Conservation (phyloP, 2,329 filamentous ascomycete species). For the Coniochaeta ligniaria region DNA sequence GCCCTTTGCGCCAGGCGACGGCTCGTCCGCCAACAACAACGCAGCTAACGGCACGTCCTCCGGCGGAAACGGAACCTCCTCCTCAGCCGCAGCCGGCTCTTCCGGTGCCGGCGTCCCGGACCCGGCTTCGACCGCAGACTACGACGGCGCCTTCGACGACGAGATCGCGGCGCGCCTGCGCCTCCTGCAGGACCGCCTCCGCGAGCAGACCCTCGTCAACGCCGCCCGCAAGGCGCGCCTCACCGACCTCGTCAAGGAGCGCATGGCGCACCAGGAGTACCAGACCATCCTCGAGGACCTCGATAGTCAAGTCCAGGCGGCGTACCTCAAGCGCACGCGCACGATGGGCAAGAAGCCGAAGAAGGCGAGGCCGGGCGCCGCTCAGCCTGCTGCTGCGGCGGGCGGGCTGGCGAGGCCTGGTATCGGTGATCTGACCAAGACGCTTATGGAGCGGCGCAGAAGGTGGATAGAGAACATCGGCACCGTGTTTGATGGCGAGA, state of each 20-base stretch:
- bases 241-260: constrained; percentile 79
- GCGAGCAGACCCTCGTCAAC: constrained; percentile 79
- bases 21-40: constrained; percentile 7
- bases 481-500: constrained; percentile 81
- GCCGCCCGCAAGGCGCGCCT: constrained; percentile 84
- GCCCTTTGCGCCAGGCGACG: constrained; percentile 31
- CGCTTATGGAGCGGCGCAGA: constrained; percentile 82
- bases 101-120: constrained; percentile 16
- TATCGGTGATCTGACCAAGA: constrained; percentile 86
- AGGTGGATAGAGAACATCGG: constrained; percentile 90
- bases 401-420: constrained; percentile 68
- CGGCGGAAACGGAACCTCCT: neutral
- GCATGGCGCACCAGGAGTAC: constrained; percentile 95
- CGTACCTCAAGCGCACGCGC: constrained; percentile 91
- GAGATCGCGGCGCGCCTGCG: constrained; percentile 87
- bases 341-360: constrained; percentile 94
- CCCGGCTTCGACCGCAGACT: constrained; percentile 50
- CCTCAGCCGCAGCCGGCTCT: neutral
- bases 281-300: constrained; percentile 94
- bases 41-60: constrained; percentile 7
- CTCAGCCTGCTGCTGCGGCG: constrained; percentile 50
- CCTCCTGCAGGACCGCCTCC: constrained; percentile 73
- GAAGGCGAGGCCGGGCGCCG: constrained; percentile 68
- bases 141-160: constrained; percentile 86
- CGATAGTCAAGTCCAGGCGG: constrained; percentile 87